phyloP scores from a whole-genome alignment of 768 basidiomycete genomes.

The Mycena venus region DNA sequence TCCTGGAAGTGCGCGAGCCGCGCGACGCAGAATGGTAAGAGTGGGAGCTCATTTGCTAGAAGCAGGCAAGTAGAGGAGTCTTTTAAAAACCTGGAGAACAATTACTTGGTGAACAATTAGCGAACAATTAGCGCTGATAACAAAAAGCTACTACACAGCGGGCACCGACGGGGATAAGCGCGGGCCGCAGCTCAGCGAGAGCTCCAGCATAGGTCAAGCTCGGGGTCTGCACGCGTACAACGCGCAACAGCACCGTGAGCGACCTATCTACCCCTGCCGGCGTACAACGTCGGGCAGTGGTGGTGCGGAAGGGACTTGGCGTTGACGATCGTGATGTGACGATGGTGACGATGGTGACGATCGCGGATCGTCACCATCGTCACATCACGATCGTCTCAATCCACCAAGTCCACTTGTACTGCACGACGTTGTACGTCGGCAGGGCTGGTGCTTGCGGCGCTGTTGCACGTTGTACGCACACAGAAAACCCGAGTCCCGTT shows the following conservation, averaged over 20 bases:
- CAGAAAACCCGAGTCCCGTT: neutral
- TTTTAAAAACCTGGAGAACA: slow-evolving; percentile 16
- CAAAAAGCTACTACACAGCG: slow-evolving; percentile 13
- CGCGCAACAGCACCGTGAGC: slow-evolving; percentile 15
- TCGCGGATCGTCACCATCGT: neutral
- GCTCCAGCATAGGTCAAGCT: neutral
- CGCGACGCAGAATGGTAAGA: slow-evolving; percentile 18
- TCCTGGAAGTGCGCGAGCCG: slow-evolving; percentile 11
- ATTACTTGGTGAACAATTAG: slow-evolving; percentile 28
- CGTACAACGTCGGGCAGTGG: slow-evolving; percentile 24
- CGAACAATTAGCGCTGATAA: slow-evolving; percentile 24
- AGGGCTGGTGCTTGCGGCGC: slow-evolving; percentile 5
- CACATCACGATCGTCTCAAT: neutral
- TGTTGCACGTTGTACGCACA: slow-evolving; percentile 21
- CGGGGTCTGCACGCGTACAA: slow-evolving; percentile 23
- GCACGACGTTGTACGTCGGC: slow-evolving; percentile 24
- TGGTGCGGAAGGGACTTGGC: neutral
- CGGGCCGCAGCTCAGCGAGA: neutral
- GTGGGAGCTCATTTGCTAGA: slow-evolving; percentile 13
- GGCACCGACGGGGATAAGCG: slow-evolving; percentile 3
- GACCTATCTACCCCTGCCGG: slow-evolving; percentile 3
- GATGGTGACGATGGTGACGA: neutral
- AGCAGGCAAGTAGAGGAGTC: neutral
- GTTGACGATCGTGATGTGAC: neutral
- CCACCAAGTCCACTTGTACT: neutral